Base-by-base conservation (phyloP, 1,139 yeast species). In the Blastobotrys elegans region DNA sequence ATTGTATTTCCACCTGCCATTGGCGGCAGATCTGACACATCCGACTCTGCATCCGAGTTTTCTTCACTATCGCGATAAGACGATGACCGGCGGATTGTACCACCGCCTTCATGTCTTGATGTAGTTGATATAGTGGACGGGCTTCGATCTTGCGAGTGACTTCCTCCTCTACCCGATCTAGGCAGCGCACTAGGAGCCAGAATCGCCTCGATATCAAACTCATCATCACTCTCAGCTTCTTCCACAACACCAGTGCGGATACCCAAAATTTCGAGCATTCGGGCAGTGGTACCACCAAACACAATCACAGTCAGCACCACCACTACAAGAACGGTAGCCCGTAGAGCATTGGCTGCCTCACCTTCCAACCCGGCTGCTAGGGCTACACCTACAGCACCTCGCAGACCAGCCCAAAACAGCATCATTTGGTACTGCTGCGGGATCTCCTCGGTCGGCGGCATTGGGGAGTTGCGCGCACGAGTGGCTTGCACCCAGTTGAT, bases 361-460 rank as follows among this genome's bases (percentile, higher is more conserved):
- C 98, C 98, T 66, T 87, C 95, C 43, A 94, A 72, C 2, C 98
- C 98, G 80, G 95, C 90, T 0, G 98, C 98, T 60, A 94, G 75
- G 0, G 98, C 99, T 2, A 94, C 99, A 56, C 99, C 99, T 31
- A 94, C 99, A 0, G 99, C 99, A 51, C 99, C 99, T 62, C 99
- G 76, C 51, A 94, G 73, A 4, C 99, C 99, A 1, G 98, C 98
- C 99, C 99, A 94, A 67, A 94, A 94, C 42, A 94, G 87, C 98
- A 94, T 92, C 88, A 90, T 88, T 68, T 94, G 98, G 66, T 94
- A 94, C 51, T 86, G 88, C 58, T 88, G 94, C 20, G 96, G 92
- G 51, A 94, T 89, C 67, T 90, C 97, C 58, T 90, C 97, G 1
- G 86, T 84, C n/a, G 74, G 68, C 4, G 76, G 64, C 32, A 71